These are phyloP conservation scores for Tuber calosporum DNA, from an alignment of 495 filamentous ascomycete genomes.

Conservation along the genomic window DNA sequence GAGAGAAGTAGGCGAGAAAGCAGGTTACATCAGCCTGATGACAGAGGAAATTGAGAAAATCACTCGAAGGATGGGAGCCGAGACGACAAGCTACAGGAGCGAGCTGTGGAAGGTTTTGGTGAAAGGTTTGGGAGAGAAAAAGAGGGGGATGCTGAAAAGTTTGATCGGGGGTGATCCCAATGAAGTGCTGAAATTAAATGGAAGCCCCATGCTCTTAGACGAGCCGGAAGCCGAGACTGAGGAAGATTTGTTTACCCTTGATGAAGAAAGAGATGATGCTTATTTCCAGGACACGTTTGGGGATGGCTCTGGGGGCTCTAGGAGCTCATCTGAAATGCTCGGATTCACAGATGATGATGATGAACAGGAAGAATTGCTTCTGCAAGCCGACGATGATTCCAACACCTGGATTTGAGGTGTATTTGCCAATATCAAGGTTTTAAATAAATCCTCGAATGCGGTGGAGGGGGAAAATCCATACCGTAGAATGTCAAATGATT, in stretches of 20 bases:
- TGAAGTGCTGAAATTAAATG: neutral
- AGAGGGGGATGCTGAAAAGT: conserved; percentile 14
- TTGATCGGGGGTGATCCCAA: conserved; percentile 8
- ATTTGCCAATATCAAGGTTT: neutral
- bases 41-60: conserved; percentile 17
- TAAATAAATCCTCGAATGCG: neutral
- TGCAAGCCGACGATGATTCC: neutral
- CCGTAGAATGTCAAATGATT: neutral
- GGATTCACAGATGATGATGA: conserved; percentile 2
- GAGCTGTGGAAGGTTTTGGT: conserved; percentile 18
- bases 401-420: neutral
- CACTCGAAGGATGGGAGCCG: neutral
- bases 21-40: conserved; percentile 17
- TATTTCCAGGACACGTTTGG: neutral
- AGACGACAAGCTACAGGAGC: neutral
- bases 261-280: neutral
- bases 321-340: conserved; percentile 8
- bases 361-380: neutral
- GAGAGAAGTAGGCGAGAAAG: conserved; percentile 10
- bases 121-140: conserved; percentile 12
- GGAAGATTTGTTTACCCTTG: conserved; percentile 4
- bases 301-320: neutral
- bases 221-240: conserved; percentile 9
- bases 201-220: conserved; percentile 9
- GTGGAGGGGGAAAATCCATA: neutral